These are phyloP conservation scores for Cornus controversa DNA, from an alignment of 148 eudicot species.

Conservation along the genomic window DNA sequence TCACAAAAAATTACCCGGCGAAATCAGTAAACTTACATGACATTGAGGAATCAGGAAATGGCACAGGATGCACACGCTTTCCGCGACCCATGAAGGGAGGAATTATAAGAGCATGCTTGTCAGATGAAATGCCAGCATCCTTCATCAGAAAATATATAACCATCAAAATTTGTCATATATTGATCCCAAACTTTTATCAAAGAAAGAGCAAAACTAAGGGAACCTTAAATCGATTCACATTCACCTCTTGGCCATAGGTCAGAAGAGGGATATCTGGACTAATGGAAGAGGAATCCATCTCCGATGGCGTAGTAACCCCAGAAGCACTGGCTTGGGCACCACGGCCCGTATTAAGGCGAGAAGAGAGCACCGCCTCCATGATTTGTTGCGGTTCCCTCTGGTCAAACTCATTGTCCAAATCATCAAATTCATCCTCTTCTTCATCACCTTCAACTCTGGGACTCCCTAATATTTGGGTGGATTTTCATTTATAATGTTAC, in stretches of 20 bases:
- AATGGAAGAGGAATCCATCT: conserved; percentile 43
- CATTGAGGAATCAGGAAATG: conserved; percentile 52
- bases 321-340: conserved; percentile 37
- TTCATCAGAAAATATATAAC: conserved; percentile 17
- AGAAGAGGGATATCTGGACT: conserved; percentile 56
- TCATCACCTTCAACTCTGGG: conserved; percentile 89
- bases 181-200: background rate
- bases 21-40: conserved; percentile 48
- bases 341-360: conserved; percentile 37
- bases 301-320: conserved; percentile 53
- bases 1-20: background rate
- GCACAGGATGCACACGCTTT: conserved; percentile 47
- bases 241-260: conserved; percentile 84
- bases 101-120: conserved; percentile 69
- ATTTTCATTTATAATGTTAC: background rate
- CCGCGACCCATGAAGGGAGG: conserved; percentile 59
- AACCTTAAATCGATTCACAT: background rate
- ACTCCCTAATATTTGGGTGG: conserved; percentile 44
- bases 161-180: background rate
- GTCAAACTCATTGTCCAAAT: conserved; percentile 70
- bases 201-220: conserved; percentile 4
- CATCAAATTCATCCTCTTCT: conserved; percentile 83
- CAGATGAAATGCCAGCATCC: conserved; percentile 70
- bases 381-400: conserved; percentile 31
- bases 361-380: conserved; percentile 40